A percentile compares a stretch with the other conserved stretches of the same genome.
phyloP scores from a whole-genome alignment of 2,329 filamentous ascomycete genomes.

The Sordariomycetes sp. region DNA sequence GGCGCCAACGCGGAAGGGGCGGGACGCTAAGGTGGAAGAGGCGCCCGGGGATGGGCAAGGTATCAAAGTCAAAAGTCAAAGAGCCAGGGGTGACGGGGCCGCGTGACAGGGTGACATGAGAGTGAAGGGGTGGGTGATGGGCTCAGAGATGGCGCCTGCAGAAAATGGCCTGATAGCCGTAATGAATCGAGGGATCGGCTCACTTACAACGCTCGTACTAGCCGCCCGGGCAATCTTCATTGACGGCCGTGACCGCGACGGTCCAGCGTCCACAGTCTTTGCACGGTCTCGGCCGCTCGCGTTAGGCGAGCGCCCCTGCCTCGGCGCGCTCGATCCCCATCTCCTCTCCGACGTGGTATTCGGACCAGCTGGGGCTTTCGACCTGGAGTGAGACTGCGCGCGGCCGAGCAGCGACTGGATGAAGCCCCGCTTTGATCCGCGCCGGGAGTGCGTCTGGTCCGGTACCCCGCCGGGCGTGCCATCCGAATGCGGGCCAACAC shows the following conservation, averaged over 20 bases:
- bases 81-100: background rate
- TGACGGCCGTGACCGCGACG: constrained; percentile 3
- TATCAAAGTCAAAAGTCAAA: background rate
- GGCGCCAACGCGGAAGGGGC: too few relatives aligned
- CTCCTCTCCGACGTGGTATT: background rate
- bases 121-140: background rate
- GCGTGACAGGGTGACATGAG: background rate
- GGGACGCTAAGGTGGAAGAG: background rate
- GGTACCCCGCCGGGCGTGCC: background rate
- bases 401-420: background rate
- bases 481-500: background rate
- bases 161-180: constrained; percentile 1
- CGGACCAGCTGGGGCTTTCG: background rate
- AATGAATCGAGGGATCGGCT: constrained; percentile 1
- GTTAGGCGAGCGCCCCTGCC: background rate
- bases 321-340: background rate
- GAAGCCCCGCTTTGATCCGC: background rate
- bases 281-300: background rate
- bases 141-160: background rate
- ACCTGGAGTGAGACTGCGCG: background rate
- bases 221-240: background rate
- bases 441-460: background rate
- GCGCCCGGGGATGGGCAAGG: background rate
- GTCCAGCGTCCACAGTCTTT: background rate
- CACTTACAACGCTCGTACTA: constrained; percentile 1